phyloP scores from a whole-genome alignment of 768 basidiomycete genomes.

The Suillus occidentalis region DNA sequence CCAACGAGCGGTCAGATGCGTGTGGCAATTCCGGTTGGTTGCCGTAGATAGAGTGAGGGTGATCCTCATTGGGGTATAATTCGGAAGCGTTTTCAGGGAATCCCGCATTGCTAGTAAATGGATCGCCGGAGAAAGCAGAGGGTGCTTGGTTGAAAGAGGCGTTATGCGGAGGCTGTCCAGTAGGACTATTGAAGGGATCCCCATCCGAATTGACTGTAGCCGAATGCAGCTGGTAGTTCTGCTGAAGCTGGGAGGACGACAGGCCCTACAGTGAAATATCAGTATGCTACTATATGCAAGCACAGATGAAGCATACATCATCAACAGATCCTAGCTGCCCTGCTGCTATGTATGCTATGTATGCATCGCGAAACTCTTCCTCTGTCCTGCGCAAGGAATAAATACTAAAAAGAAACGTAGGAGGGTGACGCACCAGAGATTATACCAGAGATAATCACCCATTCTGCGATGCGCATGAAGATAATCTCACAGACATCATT shows the following conservation, averaged over 20 bases:
- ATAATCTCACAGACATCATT: not conserved
- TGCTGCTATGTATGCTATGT: no score
- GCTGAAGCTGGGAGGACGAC: not conserved
- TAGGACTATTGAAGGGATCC: not conserved
- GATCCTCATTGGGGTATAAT: not conserved
- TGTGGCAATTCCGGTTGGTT: not conserved
- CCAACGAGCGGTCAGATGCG: not conserved
- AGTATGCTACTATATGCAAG: not conserved
- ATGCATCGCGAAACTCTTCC: not conserved
- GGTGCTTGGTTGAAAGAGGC: not conserved
- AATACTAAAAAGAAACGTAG: no score
- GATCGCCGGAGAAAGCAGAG: no score
- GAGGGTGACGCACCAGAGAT: not conserved
- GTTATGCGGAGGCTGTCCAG: not conserved
- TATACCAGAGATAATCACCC: not conserved
- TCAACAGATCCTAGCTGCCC: no score
- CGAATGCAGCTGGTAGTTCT: no score
- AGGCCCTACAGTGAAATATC: not conserved
- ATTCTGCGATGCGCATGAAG: not conserved
- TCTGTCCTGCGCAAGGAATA: not conserved
- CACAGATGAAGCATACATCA: not conserved
- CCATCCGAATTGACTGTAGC: not conserved
- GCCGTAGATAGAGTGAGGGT: not conserved
- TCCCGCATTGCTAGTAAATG: not conserved
- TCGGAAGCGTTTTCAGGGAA: no score